Conservation (phyloP, 306 rosid genomes). For the Inga oerstediana region DNA sequence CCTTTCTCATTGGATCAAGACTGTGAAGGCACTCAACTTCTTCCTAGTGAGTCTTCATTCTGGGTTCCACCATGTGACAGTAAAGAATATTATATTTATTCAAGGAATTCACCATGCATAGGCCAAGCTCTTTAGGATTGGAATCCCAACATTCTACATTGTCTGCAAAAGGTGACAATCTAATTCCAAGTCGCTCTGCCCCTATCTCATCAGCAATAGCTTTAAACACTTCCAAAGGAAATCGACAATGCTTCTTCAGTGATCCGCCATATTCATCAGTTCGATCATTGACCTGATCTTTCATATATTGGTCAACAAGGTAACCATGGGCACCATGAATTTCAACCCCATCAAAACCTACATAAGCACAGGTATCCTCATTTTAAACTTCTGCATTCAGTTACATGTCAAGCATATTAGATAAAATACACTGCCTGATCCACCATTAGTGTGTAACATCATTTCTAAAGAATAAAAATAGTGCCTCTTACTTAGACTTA, state of each 20-base stretch:
- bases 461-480: conserved; percentile 20
- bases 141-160: not conserved
- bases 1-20: not conserved
- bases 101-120: not conserved
- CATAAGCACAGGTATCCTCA: not conserved
- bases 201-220: not conserved
- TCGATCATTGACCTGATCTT: not conserved
- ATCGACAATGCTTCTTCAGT: not conserved
- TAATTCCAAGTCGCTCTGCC: conserved; percentile 44
- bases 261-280: not conserved
- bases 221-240: not conserved
- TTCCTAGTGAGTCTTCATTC: not conserved
- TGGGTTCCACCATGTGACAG: not conserved
- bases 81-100: not conserved
- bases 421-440: not conserved
- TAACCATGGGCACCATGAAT: not conserved
- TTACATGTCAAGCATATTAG: not conserved
- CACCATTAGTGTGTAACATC: not conserved
- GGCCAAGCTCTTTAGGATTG: not conserved
- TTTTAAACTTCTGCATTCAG: not conserved
- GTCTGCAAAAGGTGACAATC: conserved; percentile 48
- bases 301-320: not conserved
- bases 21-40: not conserved
- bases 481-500: no score
- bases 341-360: not conserved